Evolutionary conservation across 305 asterid species (phyloP).

Genomic region (Lippia alba): DNA sequence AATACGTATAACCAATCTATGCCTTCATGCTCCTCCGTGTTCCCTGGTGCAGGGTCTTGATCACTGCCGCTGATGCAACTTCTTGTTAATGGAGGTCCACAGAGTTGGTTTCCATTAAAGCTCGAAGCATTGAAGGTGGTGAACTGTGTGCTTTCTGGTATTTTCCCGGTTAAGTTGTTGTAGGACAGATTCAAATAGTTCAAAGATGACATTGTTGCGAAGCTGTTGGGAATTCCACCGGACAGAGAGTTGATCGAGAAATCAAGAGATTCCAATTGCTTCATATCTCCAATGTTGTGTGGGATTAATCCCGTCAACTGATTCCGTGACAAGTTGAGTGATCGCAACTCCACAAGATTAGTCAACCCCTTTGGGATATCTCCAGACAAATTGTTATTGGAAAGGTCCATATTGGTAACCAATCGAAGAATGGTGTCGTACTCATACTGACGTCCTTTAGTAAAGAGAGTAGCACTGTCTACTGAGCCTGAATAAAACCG

Average conservation of each 20-base stretch:
- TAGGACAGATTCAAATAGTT: constrained; percentile 6
- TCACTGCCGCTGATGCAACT: neutral
- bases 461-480: constrained; percentile 1
- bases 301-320: constrained; percentile 21
- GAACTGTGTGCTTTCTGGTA: constrained; percentile 24
- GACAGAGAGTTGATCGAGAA: neutral
- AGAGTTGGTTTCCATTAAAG: constrained; percentile 21
- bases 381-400: constrained; percentile 22
- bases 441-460: constrained; percentile 26
- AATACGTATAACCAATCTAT: constrained; percentile 21
- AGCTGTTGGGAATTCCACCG: constrained; percentile 35
- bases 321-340: constrained; percentile 34
- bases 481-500: too few species aligned
- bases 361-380: constrained; percentile 16
- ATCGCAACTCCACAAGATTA: constrained; percentile 30
- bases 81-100: constrained; percentile 19
- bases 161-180: constrained; percentile 25
- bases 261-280: too few species aligned
- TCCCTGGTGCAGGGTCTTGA: neutral
- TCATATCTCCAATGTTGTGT: too few species aligned
- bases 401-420: constrained; percentile 37
- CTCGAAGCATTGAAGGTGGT: neutral
- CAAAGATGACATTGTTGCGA: constrained; percentile 25
- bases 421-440: constrained; percentile 32
- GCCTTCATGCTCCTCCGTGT: neutral